Percentiles rank a stretch among this genome's conserved stretches.
These are phyloP conservation scores for Laetiporus sulphureus DNA, from an alignment of 1,284 basidiomycete species.

Conservation along the genomic window DNA sequence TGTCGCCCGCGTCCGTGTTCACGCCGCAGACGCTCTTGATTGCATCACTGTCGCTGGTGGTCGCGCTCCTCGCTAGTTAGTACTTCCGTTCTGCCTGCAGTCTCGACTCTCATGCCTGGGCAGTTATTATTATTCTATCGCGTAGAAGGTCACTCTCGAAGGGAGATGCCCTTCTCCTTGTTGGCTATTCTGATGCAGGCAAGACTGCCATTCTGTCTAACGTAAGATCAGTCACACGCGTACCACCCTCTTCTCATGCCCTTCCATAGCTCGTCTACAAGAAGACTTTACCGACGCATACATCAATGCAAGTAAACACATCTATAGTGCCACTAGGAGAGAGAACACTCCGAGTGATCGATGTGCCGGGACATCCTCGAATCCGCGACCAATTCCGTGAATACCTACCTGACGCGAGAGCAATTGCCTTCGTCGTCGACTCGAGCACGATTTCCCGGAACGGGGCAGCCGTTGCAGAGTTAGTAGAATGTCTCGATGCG, in stretches of 20 bases:
- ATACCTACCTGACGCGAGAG: conserved; percentile 51
- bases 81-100: neutral
- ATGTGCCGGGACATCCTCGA: conserved; percentile 75
- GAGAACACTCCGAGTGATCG: conserved; percentile 47
- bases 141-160: conserved; percentile 37
- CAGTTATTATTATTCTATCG: conserved; percentile 32
- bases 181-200: conserved; percentile 66
- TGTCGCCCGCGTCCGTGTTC: conserved; percentile 16
- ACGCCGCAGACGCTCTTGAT: conserved; percentile 19
- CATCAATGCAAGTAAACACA: conserved; percentile 67
- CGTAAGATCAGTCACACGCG: no score
- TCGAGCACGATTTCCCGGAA: conserved; percentile 69
- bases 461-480: conserved; percentile 71
- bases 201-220: conserved; percentile 65
- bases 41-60: conserved; percentile 20
- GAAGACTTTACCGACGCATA: conserved; percentile 57
- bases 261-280: conserved; percentile 60
- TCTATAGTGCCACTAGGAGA: conserved; percentile 35
- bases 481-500: no score
- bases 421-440: conserved; percentile 70
- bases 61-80: conserved; percentile 21
- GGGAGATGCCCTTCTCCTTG: conserved; percentile 55
- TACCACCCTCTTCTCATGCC: no score
- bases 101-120: conserved; percentile 1
- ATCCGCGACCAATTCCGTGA: conserved; percentile 67